These are phyloP conservation scores for Botrytis fragariae DNA, from an alignment of 2,329 filamentous ascomycete species.

Conservation along the genomic window DNA sequence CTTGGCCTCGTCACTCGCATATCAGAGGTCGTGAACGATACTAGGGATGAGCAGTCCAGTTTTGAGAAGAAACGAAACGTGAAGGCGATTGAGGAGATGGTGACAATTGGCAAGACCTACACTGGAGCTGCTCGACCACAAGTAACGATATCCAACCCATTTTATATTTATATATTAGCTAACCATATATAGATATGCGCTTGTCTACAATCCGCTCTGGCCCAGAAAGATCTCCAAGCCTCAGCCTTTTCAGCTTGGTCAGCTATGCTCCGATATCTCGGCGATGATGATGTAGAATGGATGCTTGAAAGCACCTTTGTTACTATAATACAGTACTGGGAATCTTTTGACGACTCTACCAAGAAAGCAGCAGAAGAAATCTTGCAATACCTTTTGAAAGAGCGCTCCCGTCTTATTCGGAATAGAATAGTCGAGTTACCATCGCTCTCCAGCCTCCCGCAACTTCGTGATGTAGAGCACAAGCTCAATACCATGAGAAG, in stretches of 20 bases:
- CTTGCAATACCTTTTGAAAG: conserved; percentile 48
- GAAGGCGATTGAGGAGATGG: conserved; percentile 83
- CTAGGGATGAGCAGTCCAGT: conserved; percentile 51
- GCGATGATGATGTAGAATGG: conserved; percentile 73
- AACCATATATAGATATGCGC: conserved; percentile 67
- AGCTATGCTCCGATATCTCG: conserved; percentile 70
- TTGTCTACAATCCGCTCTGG: conserved; percentile 82
- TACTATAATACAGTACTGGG: conserved; percentile 81
- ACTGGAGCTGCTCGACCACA: conserved; percentile 82
- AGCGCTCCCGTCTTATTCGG: conserved; percentile 50
- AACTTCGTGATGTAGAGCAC: conserved; percentile 65
- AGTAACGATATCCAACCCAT: conserved; percentile 57
- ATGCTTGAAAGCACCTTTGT: conserved; percentile 89
- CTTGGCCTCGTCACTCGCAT: conserved; percentile 84
- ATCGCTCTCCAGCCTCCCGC: conserved; percentile 67
- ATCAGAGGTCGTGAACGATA: conserved; percentile 74
- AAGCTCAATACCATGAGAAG: conserved; percentile 64
- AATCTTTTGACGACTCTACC: conserved; percentile 58
- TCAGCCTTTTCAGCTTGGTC: conserved; percentile 83
- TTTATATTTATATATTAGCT: too few relatives aligned
- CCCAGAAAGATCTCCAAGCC: conserved; percentile 70
- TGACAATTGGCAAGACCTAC: conserved; percentile 69
- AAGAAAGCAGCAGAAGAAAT: conserved; percentile 59
- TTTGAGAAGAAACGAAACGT: conserved; percentile 76
- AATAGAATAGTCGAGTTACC: conserved; percentile 74